These are phyloP conservation scores for Suhomyces tanzawaensis DNA, from an alignment of 805 yeast species.

Conservation along the genomic window DNA sequence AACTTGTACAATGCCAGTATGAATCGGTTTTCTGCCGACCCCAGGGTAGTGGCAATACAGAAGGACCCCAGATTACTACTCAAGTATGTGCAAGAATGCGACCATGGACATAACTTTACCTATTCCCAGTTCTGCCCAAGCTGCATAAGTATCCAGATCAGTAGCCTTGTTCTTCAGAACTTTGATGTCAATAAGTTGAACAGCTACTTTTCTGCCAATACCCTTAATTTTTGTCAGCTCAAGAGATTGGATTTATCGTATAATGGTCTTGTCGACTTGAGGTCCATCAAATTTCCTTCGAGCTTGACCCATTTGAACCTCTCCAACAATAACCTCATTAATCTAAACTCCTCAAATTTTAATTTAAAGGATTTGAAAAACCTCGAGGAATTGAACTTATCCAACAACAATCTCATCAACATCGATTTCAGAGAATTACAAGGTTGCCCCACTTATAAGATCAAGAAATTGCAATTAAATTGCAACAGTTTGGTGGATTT, in stretches of 20 bases:
- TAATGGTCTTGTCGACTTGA: constrained; percentile 24
- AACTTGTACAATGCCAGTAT: no score
- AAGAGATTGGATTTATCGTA: constrained; percentile 26
- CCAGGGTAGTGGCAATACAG: background rate
- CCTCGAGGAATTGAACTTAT: constrained; percentile 17
- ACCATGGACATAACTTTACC: background rate
- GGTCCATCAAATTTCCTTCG: constrained; percentile 18
- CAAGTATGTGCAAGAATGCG: background rate
- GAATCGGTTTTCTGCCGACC: background rate
- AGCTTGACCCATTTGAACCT: constrained; percentile 19
- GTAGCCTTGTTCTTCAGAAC: constrained; percentile 11
- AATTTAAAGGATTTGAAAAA: constrained; percentile 12
- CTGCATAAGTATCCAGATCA: constrained; percentile 1
- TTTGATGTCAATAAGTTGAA: constrained; percentile 14
- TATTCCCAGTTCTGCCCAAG: background rate
- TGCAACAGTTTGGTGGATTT: constrained; percentile 22
- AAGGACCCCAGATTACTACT: background rate
- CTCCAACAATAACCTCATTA: constrained; percentile 25
- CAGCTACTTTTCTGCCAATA: constrained; percentile 9
- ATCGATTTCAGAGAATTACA: background rate
- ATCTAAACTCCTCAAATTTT: constrained; percentile 16
- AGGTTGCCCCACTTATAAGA: constrained; percentile 1
- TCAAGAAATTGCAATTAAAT: constrained; percentile 19
- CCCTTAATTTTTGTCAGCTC: constrained; percentile 11
- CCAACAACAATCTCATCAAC: constrained; percentile 23